Evolutionary conservation across 805 yeast genomes (phyloP).

Genomic region (Saccharomyces jurei): DNA sequence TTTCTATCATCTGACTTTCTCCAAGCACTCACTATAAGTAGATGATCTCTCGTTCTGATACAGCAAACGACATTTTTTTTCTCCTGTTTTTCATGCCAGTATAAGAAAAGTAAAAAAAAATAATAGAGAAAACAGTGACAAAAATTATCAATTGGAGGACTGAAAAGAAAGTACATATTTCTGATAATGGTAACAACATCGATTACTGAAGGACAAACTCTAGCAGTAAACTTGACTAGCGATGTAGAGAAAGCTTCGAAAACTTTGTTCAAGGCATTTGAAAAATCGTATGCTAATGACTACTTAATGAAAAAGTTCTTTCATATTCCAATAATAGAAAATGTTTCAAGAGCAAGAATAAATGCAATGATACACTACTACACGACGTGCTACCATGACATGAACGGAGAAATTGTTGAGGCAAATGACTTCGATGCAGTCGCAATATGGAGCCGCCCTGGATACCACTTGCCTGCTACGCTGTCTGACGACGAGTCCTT

Average conservation of each 20-base stretch:
- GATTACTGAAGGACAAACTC: neutral
- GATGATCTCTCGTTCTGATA: neutral
- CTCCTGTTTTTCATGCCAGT: neutral
- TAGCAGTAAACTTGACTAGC: conserved; percentile 14
- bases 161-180: neutral
- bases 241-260: conserved; percentile 22
- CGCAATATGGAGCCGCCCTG: conserved; percentile 26
- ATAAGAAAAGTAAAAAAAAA: neutral
- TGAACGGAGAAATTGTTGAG: conserved; percentile 29
- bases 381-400: conserved; percentile 20
- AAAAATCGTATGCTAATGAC: conserved; percentile 20
- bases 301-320: conserved; percentile 27
- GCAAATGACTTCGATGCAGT: conserved; percentile 30
- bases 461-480: conserved; percentile 17
- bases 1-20: neutral
- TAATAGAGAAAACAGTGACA: neutral
- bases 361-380: conserved; percentile 22
- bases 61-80: neutral
- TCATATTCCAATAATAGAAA: conserved; percentile 18
- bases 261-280: conserved; percentile 25
- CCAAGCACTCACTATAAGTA: neutral
- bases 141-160: neutral
- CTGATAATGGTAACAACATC: neutral
- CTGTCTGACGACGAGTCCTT: conserved; percentile 24
- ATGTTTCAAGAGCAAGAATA: conserved; percentile 17